Conservation (phyloP, 1,139 yeast species). For the Candida sanyaensis region DNA sequence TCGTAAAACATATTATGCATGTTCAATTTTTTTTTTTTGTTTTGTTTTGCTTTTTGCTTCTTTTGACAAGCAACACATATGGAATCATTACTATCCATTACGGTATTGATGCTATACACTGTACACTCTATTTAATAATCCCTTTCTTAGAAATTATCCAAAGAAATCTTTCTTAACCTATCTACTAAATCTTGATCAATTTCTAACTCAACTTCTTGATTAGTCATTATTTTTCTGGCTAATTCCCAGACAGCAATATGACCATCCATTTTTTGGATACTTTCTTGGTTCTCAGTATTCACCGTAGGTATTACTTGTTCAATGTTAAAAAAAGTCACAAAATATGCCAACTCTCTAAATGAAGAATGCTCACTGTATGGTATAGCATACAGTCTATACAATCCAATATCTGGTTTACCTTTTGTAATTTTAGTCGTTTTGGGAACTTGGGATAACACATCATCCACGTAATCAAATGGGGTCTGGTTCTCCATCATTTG, state of each 20-base stretch:
- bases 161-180: slow-evolving; percentile 15
- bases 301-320: slow-evolving; percentile 78
- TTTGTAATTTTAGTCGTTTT: slow-evolving; percentile 17
- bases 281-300: slow-evolving; percentile 45
- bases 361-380: slow-evolving; percentile 97
- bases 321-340: slow-evolving; percentile 55
- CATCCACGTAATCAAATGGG: slow-evolving; percentile 24
- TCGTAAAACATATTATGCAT: too few species aligned
- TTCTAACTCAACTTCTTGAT: slow-evolving; percentile 6
- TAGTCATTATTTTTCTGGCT: slow-evolving; percentile 17
- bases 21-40: too few species aligned
- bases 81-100: too few species aligned
- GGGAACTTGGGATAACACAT: slow-evolving; percentile 38
- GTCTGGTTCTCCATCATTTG: slow-evolving; percentile 23
- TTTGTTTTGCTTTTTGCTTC: too few species aligned
- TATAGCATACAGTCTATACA: slow-evolving; percentile 55
- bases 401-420: slow-evolving; percentile 26
- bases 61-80: too few species aligned
- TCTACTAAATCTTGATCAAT: slow-evolving; percentile 11
- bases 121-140: neutral
- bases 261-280: slow-evolving; percentile 38
- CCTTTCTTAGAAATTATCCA: slow-evolving; percentile 20
- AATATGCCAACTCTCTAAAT: slow-evolving; percentile 71
- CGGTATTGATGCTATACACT: too few species aligned
- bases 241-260: slow-evolving; percentile 52